Evolutionary conservation across 768 basidiomycete genomes (phyloP), one percentile per base, ranked within the genome.

Genomic region (Hericium alpestre): DNA sequence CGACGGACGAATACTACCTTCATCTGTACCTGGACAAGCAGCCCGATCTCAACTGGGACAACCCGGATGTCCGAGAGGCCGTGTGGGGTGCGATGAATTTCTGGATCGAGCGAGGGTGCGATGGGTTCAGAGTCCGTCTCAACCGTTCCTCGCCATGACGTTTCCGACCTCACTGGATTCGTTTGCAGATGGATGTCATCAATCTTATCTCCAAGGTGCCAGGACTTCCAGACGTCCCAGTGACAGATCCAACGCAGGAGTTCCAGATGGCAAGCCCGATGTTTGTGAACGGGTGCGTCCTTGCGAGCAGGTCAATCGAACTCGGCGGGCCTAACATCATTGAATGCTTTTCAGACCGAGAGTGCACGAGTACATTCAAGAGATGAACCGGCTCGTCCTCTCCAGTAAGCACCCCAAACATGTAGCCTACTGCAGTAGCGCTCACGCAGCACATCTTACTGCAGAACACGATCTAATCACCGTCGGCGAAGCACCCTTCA

Each of bases 41-140:
- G 70, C 87, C 86, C 0, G 88, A 89, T 65, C 67, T 89, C 15
- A 88, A 90, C 65, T 89, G 85, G 86, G 84, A 87, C 53, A 84
- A 87, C 60, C 75, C 77, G 0, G 75, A 76, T 7, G 62, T 65
- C 12, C 73, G 82, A 7, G 71, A 76, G 56, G 79, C 82, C 8
- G 74, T 86, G 1, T 83, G 75, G 69, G 80, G 83, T 38, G 65
- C 82, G 49, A 84, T 89, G 84, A 68, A 70, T 46, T 89, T 86
- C 64, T 89, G 86, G 87, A 73, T 87, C n/a, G 76, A 81, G 54
- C 72, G 81, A 51, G 87, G 88, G 1, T 82, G 83, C 59, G 86
- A 88, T 59, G 88, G 87, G 1, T 90, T 90, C 67, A 72, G 86
- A 20, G 82, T 88, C 62, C 56, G 81, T 70, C 7, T 38, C 40